Conservation (phyloP, 441 rosid genomes). For the Breynia disticha region DNA sequence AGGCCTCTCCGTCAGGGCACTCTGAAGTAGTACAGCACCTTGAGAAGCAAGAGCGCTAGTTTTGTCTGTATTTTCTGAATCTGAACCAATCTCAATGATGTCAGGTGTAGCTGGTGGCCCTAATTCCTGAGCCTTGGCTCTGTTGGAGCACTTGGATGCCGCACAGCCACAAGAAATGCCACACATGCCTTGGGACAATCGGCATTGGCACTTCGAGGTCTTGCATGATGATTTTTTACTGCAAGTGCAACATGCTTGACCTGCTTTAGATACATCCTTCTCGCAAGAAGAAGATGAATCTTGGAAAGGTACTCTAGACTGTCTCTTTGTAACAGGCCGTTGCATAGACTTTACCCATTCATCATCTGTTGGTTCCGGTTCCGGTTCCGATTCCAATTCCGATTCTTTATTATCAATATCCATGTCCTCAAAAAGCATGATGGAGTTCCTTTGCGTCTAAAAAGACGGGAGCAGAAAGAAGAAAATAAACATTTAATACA, state of each 20-base stretch:
- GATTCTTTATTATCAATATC: slow-evolving; percentile 52
- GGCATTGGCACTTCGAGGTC: slow-evolving; percentile 75
- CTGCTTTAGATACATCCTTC: slow-evolving; percentile 8
- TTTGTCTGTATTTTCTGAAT: slow-evolving; percentile 28
- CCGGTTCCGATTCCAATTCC: slow-evolving; percentile 75
- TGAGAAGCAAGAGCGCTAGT: slow-evolving; percentile 47
- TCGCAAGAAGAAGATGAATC: slow-evolving; percentile 23
- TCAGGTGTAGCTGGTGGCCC: slow-evolving; percentile 19
- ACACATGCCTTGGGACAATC: slow-evolving; percentile 49
- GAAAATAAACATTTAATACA: neutral
- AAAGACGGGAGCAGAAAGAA: neutral
- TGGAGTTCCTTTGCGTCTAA: slow-evolving; percentile 46
- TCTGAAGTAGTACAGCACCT: slow-evolving; percentile 75
- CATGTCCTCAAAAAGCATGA: slow-evolving; percentile 64
- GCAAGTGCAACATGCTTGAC: slow-evolving; percentile 57
- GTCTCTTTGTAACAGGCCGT: slow-evolving; percentile 29
- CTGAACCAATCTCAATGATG: slow-evolving; percentile 16
- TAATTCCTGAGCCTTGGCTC: slow-evolving; percentile 26
- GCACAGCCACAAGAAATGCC: slow-evolving; percentile 65
- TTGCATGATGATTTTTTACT: slow-evolving; percentile 59
- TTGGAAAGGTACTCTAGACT: slow-evolving; percentile 16
- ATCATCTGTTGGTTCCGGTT: slow-evolving; percentile 30
- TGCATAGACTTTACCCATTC: slow-evolving; percentile 32
- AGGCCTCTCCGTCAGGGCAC: slow-evolving; percentile 48
- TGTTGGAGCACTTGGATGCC: slow-evolving; percentile 54